Conservation (phyloP, 148 eudicot species). For the Beta vulgaris region DNA sequence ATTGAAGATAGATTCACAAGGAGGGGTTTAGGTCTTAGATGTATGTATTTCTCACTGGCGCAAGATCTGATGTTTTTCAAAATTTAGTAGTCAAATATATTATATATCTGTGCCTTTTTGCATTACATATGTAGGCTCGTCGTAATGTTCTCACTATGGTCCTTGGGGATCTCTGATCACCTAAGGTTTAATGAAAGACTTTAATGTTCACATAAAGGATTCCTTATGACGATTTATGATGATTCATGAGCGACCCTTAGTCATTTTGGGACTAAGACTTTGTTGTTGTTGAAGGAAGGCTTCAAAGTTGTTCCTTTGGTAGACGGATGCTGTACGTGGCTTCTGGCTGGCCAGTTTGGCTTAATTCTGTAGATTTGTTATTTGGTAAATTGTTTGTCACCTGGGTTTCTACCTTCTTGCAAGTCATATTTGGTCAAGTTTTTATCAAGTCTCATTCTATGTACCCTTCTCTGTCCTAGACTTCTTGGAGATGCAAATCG, state of each 20-base stretch:
- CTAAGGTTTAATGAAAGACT: too few species aligned
- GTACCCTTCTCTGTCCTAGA: conserved; percentile 38
- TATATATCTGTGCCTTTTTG: background rate
- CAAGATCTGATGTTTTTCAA: background rate
- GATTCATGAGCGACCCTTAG: background rate
- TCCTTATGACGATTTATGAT: background rate
- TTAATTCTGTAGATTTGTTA: background rate
- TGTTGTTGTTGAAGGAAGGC: too few species aligned
- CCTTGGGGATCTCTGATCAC: too few species aligned
- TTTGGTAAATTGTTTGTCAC: background rate
- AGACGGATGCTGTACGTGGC: background rate
- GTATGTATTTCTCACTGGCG: background rate
- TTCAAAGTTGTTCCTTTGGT: background rate
- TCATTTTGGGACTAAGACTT: background rate
- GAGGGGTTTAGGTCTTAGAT: background rate
- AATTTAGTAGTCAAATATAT: background rate
- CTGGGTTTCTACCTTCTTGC: too few species aligned
- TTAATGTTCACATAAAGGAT: too few species aligned
- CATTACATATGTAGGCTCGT: too few species aligned
- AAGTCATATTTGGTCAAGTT: background rate
- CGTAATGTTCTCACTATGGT: background rate
- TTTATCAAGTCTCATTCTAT: background rate
- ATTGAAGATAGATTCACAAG: background rate
- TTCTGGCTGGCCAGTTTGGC: background rate
- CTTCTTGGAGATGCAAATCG: conserved; percentile 58